These are phyloP conservation scores for Quercus glauca DNA, from an alignment of 306 rosid species.

Conservation along the genomic window DNA sequence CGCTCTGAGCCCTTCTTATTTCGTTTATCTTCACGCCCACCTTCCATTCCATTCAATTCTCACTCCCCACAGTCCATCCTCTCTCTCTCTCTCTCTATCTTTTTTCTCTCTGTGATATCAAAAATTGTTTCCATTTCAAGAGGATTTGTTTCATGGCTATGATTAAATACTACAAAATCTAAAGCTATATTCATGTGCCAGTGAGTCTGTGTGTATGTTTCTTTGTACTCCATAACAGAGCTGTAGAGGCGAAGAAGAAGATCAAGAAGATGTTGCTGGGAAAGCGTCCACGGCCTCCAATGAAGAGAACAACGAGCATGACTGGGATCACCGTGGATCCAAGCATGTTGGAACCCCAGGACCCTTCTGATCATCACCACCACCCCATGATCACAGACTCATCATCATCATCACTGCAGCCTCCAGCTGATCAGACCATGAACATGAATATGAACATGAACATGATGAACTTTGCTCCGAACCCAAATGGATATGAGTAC, in stretches of 20 bases:
- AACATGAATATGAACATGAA: background rate
- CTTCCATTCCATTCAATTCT: constrained; percentile 23
- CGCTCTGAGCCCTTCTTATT: constrained; percentile 19
- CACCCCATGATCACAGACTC: background rate
- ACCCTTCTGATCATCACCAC: constrained; percentile 15
- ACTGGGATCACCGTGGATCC: constrained; percentile 46
- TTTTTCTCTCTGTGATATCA: background rate
- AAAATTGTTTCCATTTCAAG: too few species aligned
- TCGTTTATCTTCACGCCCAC: constrained; percentile 46
- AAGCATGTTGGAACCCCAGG: constrained; percentile 17
- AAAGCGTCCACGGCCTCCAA: constrained; percentile 55
- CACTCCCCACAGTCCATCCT: constrained; percentile 7
- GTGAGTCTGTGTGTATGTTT: background rate
- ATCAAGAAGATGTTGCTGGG: constrained; percentile 53
- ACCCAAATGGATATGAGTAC: background rate
- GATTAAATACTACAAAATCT: too few species aligned
- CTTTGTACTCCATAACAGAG: background rate
- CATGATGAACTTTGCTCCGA: background rate
- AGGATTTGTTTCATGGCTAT: too few species aligned
- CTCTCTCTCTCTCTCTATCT: constrained; percentile 1
- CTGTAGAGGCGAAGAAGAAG: background rate
- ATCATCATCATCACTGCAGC: background rate
- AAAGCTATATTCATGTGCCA: too few species aligned
- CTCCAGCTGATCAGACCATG: background rate
- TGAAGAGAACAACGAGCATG: constrained; percentile 73